Evolutionary conservation across 495 filamentous ascomycete species (phyloP), one percentile per base, ranked within the genome.

Genomic region (Apodospora peruviana): DNA sequence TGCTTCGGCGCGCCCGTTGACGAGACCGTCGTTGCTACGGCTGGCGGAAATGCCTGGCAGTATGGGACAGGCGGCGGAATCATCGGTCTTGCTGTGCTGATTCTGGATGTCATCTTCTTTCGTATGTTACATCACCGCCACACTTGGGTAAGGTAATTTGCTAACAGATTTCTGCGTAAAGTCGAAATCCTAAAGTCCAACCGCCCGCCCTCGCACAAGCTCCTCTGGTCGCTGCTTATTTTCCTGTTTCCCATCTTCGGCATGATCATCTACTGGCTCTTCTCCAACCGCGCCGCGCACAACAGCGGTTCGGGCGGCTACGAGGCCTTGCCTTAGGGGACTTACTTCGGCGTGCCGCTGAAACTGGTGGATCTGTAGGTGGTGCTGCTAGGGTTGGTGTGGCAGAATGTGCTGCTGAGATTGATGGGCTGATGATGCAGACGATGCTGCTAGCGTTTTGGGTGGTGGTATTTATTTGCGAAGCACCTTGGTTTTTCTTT

Each of bases 181-280:
- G 75, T 77, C 58, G 75, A 79, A 57, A 68, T 79, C 39, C 27
- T 77, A 47, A 72, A 77, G 57, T 77, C 74, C 22, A 74, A 67
- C 56, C 72, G 74, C 48, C 64, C 74, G 12, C 54, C 64, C 1
- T 27, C 52, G 12, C 56, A 68, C 57, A 79, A 79, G 62, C 43
- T 77, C 17, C 55, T 77, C 10, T 79, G 75, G 75, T 71, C 60
- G 35, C 57, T 77, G 2, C 48, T 74, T 44, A 71, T 76, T 55
- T 77, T 79, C 62, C 45, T 79, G 32, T 72, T 77, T 61, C 75
- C 75, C 11, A 57, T 79, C 42, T 40, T 72, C 48, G 75, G 75
- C 42, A 60, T 72, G 44, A 48, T 74, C 58, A 56, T 75, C 54
- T 79, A 79, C 65, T 79, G 56, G 47, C 45, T 79, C 38, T 76